A percentile compares a stretch with the other conserved stretches of the same genome.
Evolutionary conservation across 2,329 filamentous ascomycete genomes (phyloP).

Genomic region (Sarocladium strictum): DNA sequence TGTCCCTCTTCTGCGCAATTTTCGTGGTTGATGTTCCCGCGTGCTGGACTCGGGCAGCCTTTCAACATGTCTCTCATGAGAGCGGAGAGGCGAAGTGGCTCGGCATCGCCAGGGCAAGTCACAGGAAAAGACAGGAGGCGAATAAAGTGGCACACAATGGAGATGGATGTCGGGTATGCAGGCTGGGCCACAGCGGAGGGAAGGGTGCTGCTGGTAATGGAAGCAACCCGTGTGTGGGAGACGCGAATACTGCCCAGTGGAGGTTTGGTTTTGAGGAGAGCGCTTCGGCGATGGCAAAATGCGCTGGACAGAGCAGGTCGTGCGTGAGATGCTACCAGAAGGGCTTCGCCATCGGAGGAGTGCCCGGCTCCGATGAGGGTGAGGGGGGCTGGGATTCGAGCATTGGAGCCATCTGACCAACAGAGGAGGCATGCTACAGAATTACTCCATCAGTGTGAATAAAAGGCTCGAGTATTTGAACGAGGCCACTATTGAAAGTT

Average conservation of each 20-base stretch:
- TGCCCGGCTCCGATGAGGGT: constrained; percentile 1
- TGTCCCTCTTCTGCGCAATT: no score
- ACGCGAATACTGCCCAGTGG: no score
- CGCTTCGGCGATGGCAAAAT: not conserved
- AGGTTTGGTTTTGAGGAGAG: not conserved
- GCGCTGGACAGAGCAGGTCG: not conserved
- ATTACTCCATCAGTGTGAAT: no score
- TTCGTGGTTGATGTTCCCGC: not conserved
- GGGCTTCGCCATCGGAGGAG: not conserved
- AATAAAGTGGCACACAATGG: not conserved
- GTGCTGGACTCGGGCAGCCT: no score
- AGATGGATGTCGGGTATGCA: no score
- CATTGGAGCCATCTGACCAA: not conserved
- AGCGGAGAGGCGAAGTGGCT: not conserved
- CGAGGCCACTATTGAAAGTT: no score
- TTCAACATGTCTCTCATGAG: not conserved
- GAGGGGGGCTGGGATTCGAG: not conserved
- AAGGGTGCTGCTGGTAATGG: not conserved
- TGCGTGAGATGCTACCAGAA: not conserved
- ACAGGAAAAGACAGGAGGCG: not conserved
- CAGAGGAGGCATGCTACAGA: not conserved
- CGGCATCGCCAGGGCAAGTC: not conserved
- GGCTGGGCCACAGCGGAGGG: not conserved
- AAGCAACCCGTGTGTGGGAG: constrained; percentile 5
- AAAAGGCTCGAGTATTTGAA: no score